Evolutionary conservation across 352 stramenopile genomes (phyloP).

Genomic region (Pythium grandisporangium): DNA sequence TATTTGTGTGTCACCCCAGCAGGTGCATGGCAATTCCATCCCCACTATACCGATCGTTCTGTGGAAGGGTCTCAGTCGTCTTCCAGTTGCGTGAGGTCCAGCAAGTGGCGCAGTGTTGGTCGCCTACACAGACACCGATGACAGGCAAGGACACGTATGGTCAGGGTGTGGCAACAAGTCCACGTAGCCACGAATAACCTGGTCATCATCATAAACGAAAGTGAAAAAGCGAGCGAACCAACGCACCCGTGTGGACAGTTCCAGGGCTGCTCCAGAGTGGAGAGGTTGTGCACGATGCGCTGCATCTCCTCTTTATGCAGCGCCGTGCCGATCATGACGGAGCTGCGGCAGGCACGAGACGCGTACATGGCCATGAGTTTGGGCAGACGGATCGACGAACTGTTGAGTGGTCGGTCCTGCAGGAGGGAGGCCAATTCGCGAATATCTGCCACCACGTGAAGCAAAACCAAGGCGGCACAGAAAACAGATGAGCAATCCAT

Average conservation of each 20-base stretch:
- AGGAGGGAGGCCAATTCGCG: slow-evolving; percentile 83
- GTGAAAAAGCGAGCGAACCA: background rate
- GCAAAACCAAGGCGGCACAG: too few species aligned
- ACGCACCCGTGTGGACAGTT: slow-evolving; percentile 91
- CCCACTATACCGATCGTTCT: too few species aligned
- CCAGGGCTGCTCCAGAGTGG: slow-evolving; percentile 90
- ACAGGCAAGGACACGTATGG: too few species aligned
- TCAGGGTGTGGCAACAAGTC: too few species aligned
- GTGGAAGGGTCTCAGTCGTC: too few species aligned
- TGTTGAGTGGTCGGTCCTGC: slow-evolving; percentile 43
- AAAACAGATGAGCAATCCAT: too few species aligned
- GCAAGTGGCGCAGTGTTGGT: slow-evolving; percentile 71
- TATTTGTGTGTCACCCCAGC: too few species aligned
- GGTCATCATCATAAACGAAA: background rate
- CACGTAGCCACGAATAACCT: too few species aligned
- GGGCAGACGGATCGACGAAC: slow-evolving; percentile 73
- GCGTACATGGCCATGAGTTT: slow-evolving; percentile 97
- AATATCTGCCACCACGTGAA: slow-evolving; percentile 47
- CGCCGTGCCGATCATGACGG: slow-evolving; percentile 96
- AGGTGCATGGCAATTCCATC: too few species aligned
- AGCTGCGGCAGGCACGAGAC: slow-evolving; percentile 89
- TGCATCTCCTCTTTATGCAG: slow-evolving; percentile 89
- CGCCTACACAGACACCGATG: too few species aligned
- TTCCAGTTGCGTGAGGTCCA: slow-evolving; percentile 28
- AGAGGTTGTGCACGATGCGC: slow-evolving; percentile 85